Evolutionary conservation across 2,329 filamentous ascomycete genomes (phyloP), one percentile per base, ranked within the genome.

Genomic region (Trichoderma endophyticum): DNA sequence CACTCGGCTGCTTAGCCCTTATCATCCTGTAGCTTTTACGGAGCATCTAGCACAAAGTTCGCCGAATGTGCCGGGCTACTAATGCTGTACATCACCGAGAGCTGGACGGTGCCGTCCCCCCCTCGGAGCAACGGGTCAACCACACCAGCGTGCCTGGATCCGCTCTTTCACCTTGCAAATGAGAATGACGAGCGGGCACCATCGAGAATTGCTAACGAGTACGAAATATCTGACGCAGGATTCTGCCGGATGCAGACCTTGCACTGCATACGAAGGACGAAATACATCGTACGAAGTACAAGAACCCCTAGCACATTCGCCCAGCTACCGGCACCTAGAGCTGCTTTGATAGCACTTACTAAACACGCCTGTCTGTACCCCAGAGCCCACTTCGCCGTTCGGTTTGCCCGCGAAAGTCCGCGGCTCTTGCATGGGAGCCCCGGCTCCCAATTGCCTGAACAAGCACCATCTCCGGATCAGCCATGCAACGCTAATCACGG

Each of bases 391-490:
- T 62, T 43, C 21, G 56, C 65, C 60, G 59, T 26, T 71, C 71
- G 71, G 71, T 70, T 72, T 72, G 71, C 66, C 71, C 71, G 71
- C 68, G 24, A 72, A 70, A 70, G 66, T 72, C 66, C 71, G 71
- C 64, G 59, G 60, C 56, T 71, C 56, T 70, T 36, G 72, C 64
- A 68, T 66, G 68, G 72, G 72, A 36, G 24, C 24, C 73, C 74
- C 63, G 71, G 72, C 60, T 71, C 24, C 67, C 64, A 56, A 72
- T 75, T 75, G 68, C 75, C 74, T 60, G 67, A 76, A 75, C 36
- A 54, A 72, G 75, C 62, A 67, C 69, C 68, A 75, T 75, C 73
- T 75, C 75, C 75, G 75, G 69, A 64, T 64, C 71, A 73, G 65
- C 71, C 60, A 71, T 51, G 32, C 61, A 68, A 66, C 70, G 51